phyloP scores from a whole-genome alignment of 768 basidiomycete species.

The Lanmaoa pseudosensibilis region DNA sequence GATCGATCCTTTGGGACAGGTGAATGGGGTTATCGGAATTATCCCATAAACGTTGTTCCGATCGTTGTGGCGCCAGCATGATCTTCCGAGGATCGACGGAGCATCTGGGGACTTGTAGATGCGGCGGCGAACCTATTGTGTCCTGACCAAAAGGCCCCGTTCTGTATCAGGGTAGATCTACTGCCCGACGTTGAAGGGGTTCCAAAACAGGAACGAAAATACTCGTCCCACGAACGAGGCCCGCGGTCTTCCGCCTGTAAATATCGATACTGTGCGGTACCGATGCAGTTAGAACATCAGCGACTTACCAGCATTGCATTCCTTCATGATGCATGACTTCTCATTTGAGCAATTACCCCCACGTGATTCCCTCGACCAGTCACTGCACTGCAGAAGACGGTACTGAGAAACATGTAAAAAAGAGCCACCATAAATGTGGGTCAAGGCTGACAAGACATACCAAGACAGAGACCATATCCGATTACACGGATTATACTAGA shows the following conservation, averaged over 20 bases:
- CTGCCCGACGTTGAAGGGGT: neutral
- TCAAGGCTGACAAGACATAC: neutral
- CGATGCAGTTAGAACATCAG: neutral
- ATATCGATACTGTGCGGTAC: neutral
- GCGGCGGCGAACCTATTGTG: neutral
- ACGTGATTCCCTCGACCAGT: neutral
- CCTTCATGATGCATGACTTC: neutral
- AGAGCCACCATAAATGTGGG: neutral
- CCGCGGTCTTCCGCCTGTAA: neutral
- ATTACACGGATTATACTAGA: neutral
- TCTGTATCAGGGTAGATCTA: constrained; percentile 10
- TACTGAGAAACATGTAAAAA: neutral
- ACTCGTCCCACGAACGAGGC: constrained; percentile 11
- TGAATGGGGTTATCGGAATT: neutral
- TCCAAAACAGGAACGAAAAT: constrained; percentile 2
- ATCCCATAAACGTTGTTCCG: neutral
- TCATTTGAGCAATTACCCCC: neutral
- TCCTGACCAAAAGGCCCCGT: neutral
- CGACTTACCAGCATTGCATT: constrained; percentile 4
- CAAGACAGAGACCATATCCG: neutral
- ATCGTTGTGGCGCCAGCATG: neutral
- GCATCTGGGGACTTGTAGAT: neutral
- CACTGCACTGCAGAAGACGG: neutral
- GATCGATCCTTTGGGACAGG: constrained; percentile 3
- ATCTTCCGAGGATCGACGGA: constrained; percentile 15